Percentiles rank a stretch among this genome's conserved stretches.
Evolutionary conservation across 345 rosid genomes (phyloP).

Genomic region (Syzygium grande): DNA sequence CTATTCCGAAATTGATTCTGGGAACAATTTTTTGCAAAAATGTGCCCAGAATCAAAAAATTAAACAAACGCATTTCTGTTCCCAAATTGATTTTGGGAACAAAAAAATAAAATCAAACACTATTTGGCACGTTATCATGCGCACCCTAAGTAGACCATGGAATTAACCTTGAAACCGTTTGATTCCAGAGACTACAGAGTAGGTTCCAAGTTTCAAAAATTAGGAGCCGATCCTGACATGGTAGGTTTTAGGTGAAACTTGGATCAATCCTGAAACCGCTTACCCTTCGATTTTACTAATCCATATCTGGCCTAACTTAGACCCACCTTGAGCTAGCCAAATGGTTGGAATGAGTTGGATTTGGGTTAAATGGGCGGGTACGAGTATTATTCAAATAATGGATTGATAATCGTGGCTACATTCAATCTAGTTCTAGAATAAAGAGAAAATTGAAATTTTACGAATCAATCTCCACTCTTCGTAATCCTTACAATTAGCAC

Average conservation of each 20-base stretch:
- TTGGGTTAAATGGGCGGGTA: neutral
- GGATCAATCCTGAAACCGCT: fast-evolving
- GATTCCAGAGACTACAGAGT: neutral
- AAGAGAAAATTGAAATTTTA: neutral
- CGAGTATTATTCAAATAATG: neutral
- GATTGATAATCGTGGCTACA: neutral
- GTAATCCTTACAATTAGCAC: neutral
- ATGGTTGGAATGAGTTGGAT: neutral
- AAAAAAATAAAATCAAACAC: too few species aligned
- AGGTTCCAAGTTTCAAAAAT: neutral
- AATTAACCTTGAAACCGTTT: fast-evolving
- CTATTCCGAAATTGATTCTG: too few species aligned
- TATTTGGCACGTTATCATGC: too few species aligned
- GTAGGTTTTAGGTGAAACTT: fast-evolving
- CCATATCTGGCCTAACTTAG: fast-evolving
- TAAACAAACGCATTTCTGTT: too few species aligned
- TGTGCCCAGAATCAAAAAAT: too few species aligned
- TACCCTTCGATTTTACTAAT: neutral
- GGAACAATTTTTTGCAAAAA: too few species aligned
- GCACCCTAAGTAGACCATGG: fast-evolving
- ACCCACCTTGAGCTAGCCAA: too few species aligned
- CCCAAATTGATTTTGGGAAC: too few species aligned
- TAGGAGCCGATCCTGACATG: too few species aligned
- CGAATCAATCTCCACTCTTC: neutral
- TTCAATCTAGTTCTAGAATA: neutral